These are phyloP conservation scores for Thielaviopsis musarum DNA, from an alignment of 2,329 filamentous ascomycete genomes.

Conservation along the genomic window DNA sequence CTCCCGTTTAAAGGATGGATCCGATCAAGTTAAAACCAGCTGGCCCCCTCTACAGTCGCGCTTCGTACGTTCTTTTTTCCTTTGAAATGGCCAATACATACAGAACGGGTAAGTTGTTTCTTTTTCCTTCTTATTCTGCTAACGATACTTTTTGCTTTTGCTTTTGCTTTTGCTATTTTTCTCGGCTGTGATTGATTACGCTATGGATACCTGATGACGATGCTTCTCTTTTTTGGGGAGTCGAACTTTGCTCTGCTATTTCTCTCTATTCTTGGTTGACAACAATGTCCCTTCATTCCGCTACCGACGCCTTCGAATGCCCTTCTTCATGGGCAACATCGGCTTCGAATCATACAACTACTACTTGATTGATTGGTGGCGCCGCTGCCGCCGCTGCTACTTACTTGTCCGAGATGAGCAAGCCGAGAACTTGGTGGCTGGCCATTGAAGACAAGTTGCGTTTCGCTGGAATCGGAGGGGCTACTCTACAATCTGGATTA, in stretches of 20 bases:
- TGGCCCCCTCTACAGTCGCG: background rate
- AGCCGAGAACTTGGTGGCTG: no score
- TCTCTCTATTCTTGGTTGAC: background rate
- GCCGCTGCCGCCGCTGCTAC: background rate
- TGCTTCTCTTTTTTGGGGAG: no score
- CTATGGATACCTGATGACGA: no score
- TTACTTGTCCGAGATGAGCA: background rate
- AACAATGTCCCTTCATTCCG: background rate
- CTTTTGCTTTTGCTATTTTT: no score
- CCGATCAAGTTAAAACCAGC: background rate
- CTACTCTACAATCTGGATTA: no score
- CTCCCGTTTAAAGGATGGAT: background rate
- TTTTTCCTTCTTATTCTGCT: background rate
- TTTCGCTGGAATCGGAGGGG: no score
- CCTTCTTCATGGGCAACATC: background rate
- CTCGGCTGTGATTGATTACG: no score
- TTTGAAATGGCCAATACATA: background rate
- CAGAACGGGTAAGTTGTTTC: background rate
- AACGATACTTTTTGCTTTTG: background rate
- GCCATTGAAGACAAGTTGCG: no score
- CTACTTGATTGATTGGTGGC: background rate
- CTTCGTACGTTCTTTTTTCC: background rate
- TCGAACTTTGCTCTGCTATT: no score
- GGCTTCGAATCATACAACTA: background rate
- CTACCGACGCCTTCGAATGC: background rate